Evolutionary conservation across 2,329 filamentous ascomycete species (phyloP).

Genomic region (Fusarium pininemorale): DNA sequence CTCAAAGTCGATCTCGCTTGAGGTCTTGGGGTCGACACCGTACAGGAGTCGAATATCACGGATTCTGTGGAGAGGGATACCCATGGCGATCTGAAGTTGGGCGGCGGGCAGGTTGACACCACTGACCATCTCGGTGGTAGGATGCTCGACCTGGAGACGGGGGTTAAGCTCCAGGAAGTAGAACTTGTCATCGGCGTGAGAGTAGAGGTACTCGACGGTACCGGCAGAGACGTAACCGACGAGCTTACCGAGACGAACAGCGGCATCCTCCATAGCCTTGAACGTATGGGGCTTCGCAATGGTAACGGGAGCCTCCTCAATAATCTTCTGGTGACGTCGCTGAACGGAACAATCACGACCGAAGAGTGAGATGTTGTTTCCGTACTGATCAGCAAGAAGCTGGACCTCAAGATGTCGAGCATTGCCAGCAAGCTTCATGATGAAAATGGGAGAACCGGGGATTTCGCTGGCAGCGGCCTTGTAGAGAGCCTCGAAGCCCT

Average conservation of each 20-base stretch:
- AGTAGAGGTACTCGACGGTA: conserved; percentile 99
- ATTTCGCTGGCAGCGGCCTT: conserved; percentile 97
- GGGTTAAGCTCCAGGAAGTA: conserved; percentile 99
- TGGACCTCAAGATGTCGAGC: conserved; percentile 97
- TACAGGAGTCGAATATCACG: conserved; percentile 96
- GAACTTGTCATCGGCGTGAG: conserved; percentile 96
- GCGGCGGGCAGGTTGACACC: conserved; percentile 97
- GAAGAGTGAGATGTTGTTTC: conserved; percentile 99
- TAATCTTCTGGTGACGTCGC: conserved; percentile 98
- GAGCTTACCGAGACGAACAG: conserved; percentile 89
- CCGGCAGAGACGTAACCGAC: conserved; percentile 99
- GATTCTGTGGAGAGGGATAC: conserved; percentile 93
- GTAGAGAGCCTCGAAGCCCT: conserved; percentile 87
- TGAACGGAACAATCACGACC: conserved; percentile 99
- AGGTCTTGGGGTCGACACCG: conserved; percentile 88
- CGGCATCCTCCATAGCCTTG: conserved; percentile 95
- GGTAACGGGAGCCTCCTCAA: conserved; percentile 97
- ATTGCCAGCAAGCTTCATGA: conserved; percentile 99
- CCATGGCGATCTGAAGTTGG: conserved; percentile 99
- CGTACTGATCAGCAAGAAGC: conserved; percentile 96
- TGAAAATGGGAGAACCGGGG: conserved; percentile 98
- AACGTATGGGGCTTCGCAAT: conserved; percentile 92
- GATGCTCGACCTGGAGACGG: conserved; percentile 99
- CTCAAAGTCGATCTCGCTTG: conserved; percentile 93
- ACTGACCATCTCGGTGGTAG: conserved; percentile 98